A percentile compares a stretch with the other conserved stretches of the same genome.
phyloP scores from a whole-genome alignment of 495 filamentous ascomycete species.

The Polyplosphaeria fusca region DNA sequence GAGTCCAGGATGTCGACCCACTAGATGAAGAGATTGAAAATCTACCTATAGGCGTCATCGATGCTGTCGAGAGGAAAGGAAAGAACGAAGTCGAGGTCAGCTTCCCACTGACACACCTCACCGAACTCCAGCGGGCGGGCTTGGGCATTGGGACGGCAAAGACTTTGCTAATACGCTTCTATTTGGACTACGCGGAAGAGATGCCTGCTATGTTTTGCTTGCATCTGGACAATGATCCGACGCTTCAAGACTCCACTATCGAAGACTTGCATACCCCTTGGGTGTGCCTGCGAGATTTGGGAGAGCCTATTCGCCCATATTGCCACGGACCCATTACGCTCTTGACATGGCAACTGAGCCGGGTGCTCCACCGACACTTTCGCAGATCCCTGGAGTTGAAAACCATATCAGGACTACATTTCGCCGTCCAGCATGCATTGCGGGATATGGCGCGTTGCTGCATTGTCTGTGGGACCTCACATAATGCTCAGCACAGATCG shows the following conservation, averaged over 20 bases:
- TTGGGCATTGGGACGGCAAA: conserved; percentile 22
- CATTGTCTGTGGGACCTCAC: conserved; percentile 30
- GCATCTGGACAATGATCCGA: conserved; percentile 30
- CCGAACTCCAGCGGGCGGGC: conserved; percentile 13
- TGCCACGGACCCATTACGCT: conserved; percentile 10
- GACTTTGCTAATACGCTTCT: conserved; percentile 19
- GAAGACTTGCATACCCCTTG: conserved; percentile 24
- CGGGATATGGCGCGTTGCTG: conserved; percentile 19
- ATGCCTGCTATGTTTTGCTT: conserved; percentile 30
- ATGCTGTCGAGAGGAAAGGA: conserved; percentile 25
- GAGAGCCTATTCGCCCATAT: conserved; percentile 1
- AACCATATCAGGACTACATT: conserved; percentile 15
- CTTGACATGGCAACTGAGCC: conserved; percentile 26
- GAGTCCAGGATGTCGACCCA: conserved; percentile 16
- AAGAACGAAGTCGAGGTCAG: conserved; percentile 29
- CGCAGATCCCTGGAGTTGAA: not conserved
- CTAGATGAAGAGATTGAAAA: conserved; percentile 29
- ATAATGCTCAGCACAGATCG: conserved; percentile 1
- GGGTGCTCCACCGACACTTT: conserved; percentile 23
- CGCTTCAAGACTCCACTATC: not conserved
- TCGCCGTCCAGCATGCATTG: conserved; percentile 5
- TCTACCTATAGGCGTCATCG: conserved; percentile 15
- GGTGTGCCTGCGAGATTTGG: not conserved
- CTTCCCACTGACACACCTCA: conserved; percentile 27
- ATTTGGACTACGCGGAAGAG: conserved; percentile 1